phyloP scores from a whole-genome alignment of 2,329 filamentous ascomycete genomes.

The Aquanectria penicillioides region DNA sequence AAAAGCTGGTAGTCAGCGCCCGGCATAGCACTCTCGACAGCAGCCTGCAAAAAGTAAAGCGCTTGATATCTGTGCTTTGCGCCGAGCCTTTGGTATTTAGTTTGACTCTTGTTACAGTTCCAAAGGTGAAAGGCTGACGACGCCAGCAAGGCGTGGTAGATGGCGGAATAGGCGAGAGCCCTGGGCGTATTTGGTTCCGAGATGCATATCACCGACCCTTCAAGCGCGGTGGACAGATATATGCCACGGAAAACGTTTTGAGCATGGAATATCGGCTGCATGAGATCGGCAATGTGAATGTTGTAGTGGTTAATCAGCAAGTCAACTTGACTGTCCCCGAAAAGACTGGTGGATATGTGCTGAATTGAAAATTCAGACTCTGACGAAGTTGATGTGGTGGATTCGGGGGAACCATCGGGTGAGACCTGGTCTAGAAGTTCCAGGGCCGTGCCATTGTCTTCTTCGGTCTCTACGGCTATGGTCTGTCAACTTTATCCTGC shows the following conservation, averaged over 20 bases:
- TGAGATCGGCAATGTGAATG: constrained; percentile 22
- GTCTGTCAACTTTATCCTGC: too few relatives aligned
- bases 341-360: constrained; percentile 13
- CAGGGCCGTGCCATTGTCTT: too few relatives aligned
- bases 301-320: constrained; percentile 26
- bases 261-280: constrained; percentile 21
- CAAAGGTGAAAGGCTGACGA: constrained; percentile 17
- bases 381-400: neutral
- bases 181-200: constrained; percentile 6
- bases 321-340: constrained; percentile 13
- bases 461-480: too few relatives aligned
- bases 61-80: constrained; percentile 9
- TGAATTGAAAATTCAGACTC: neutral
- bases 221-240: constrained; percentile 24
- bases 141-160: constrained; percentile 19
- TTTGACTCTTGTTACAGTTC: constrained; percentile 12
- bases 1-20: constrained; percentile 15
- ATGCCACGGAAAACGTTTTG: constrained; percentile 22
- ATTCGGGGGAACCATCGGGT: too few relatives aligned
- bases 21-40: neutral
- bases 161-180: constrained; percentile 16
- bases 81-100: constrained; percentile 7
- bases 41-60: constrained; percentile 4
- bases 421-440: too few relatives aligned
- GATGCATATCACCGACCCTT: neutral